phyloP scores from a whole-genome alignment of 2,329 filamentous ascomycete genomes.

The Aspergillus sp. region DNA sequence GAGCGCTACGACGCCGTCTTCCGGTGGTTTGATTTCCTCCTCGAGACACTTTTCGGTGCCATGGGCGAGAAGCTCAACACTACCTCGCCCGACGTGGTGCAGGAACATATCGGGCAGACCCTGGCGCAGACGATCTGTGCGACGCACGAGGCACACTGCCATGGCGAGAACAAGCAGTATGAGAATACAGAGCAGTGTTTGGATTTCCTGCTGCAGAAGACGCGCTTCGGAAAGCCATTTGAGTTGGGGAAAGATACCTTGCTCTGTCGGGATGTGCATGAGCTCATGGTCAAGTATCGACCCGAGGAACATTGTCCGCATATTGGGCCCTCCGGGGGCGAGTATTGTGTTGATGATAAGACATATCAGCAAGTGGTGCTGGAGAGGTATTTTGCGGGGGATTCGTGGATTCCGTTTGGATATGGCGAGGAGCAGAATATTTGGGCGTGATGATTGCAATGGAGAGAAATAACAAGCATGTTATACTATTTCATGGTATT shows the following conservation, averaged over 20 bases:
- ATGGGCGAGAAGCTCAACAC: conserved; percentile 13
- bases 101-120: conserved; percentile 8
- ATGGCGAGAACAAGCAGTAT: conserved; percentile 16
- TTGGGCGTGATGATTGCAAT: conserved; percentile 3
- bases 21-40: conserved; percentile 17
- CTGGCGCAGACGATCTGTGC: conserved; percentile 16
- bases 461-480: too few relatives aligned
- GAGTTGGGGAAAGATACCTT: conserved; percentile 20
- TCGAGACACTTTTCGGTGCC: conserved; percentile 12
- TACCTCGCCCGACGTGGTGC: conserved; percentile 5
- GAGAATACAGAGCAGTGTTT: conserved; percentile 9
- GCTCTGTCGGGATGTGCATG: conserved; percentile 21
- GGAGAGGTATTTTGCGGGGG: conserved; percentile 14
- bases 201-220: conserved; percentile 11
- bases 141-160: conserved; percentile 14
- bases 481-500: too few relatives aligned
- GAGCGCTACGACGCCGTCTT: conserved; percentile 18
- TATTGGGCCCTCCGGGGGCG: conserved; percentile 20
- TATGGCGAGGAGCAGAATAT: conserved; percentile 14
- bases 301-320: conserved; percentile 20
- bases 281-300: conserved; percentile 21
- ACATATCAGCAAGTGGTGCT: conserved; percentile 15
- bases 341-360: conserved; percentile 22
- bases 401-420: conserved; percentile 17
- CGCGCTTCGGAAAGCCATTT: conserved; percentile 17